Evolutionary conservation across 2,329 filamentous ascomycete genomes (phyloP), one percentile per base, ranked within the genome.

Genomic region (Zasmidium angulare): DNA sequence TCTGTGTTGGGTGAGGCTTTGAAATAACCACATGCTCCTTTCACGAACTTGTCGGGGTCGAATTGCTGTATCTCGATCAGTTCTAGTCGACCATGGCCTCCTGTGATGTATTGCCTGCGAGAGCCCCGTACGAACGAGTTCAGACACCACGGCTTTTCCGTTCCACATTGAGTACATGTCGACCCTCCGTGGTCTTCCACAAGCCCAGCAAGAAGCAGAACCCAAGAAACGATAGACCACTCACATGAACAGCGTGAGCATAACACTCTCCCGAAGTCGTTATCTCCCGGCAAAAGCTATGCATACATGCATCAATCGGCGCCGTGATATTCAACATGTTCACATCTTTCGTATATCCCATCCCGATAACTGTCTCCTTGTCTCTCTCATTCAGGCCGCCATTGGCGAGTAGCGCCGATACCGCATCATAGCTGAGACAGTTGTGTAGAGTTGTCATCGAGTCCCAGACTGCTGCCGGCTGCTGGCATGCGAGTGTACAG

Each of bases 1-100:
- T 60, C 58, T 10, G 54, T 26, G 21, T 60, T 60, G 14, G 58
- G 58, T 36, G 29, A 51, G 14, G 50, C 53, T 24, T 50, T 50
- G 26, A 53, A 56, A 7, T 22, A 53, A n/a, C 49, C 29, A 53
- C 58, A 60, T 26, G 54, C 58, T 17, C 36, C 48, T 22, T 60
- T 29, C 1, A 56, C 14, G 22, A 60, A 56, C 3, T 11, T 49
- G 6, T 26, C 31, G 22, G 50, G 49, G 29, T 49, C 24, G 56
- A 29, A 58, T 21, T 24, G 23, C 29, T 21, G 26, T 54, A 21
- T 46, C 11, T 9, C 3, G 29, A 21, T 29, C 4, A 20, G n/a
- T 29, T 43, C n/a, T 17, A 3, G 36, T 17, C n/a, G 36, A 17
- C 11, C n/a, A 17, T 9, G 3, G 11, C 36, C 36, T 43, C 12